These are phyloP conservation scores for Erodium moschatum DNA, from an alignment of 441 rosid genomes.

Conservation along the genomic window DNA sequence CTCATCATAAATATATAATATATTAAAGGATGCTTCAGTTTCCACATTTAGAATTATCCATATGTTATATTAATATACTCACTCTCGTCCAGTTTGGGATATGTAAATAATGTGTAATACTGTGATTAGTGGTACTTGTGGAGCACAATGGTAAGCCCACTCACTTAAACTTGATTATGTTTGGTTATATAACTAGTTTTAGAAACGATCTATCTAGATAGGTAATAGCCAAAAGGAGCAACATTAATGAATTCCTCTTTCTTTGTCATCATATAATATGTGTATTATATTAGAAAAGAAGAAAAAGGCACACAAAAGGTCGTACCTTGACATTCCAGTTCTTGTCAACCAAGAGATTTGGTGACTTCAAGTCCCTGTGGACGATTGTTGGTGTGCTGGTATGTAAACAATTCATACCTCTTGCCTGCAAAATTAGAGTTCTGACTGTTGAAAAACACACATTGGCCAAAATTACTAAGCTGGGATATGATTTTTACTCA, in stretches of 20 bases:
- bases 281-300: not conserved
- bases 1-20: too few species aligned
- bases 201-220: not conserved
- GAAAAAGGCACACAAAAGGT: not conserved
- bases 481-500: not conserved
- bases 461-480: not conserved
- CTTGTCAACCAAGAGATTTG: constrained; percentile 91
- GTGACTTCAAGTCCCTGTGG: constrained; percentile 95
- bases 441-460: not conserved
- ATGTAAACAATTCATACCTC: constrained; percentile 96
- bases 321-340: constrained; percentile 95
- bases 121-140: not conserved
- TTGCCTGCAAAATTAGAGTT: constrained; percentile 48
- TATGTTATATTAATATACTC: too few species aligned
- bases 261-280: not conserved
- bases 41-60: too few species aligned
- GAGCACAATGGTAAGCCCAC: constrained; percentile 2
- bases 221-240: not conserved
- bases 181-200: not conserved
- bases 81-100: too few species aligned
- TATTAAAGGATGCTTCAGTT: too few species aligned
- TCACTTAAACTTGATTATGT: not conserved
- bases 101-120: too few species aligned
- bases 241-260: not conserved
- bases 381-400: constrained; percentile 87